Percentiles rank a stretch among this genome's conserved stretches.
Conservation (phyloP, 768 basidiomycete species). For the Mycena galopus region DNA sequence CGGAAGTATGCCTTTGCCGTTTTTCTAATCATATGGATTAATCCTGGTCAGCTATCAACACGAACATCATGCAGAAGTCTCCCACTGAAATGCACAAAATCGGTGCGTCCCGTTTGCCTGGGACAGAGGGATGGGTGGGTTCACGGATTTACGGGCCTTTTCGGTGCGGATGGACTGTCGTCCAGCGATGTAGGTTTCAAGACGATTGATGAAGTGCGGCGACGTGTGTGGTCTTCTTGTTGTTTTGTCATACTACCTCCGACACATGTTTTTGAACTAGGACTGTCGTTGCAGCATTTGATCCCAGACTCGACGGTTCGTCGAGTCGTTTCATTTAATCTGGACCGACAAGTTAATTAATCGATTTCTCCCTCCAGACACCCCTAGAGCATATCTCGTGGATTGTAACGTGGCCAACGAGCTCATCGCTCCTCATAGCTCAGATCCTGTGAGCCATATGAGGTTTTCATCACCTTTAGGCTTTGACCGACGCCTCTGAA, state of each 20-base stretch:
- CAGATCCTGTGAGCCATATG: conserved; percentile 2
- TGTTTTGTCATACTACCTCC: not conserved
- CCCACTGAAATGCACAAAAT: not conserved
- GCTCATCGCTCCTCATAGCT: not conserved
- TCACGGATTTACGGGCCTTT: no score
- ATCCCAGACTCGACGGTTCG: conserved; percentile 22
- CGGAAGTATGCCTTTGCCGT: not conserved
- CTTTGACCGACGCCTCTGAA: not conserved
- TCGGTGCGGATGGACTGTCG: conserved; percentile 16
- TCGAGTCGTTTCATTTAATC: not conserved
- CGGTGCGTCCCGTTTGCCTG: no score
- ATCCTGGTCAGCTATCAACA: conserved; percentile 4
- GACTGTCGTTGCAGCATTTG: conserved; percentile 28
- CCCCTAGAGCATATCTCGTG: conserved; percentile 6
- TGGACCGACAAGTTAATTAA: no score
- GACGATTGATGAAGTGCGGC: conserved; percentile 17
- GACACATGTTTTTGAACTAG: not conserved
- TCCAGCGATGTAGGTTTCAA: not conserved
- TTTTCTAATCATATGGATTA: no score
- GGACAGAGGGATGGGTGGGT: no score
- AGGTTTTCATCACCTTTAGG: not conserved
- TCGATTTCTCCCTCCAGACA: not conserved
- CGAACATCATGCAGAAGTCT: conserved; percentile 3
- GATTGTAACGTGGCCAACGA: conserved; percentile 19
- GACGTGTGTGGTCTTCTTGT: conserved; percentile 7